Conservation (phyloP, 2,329 filamentous ascomycete genomes). For the Podosphaera xanthii region DNA sequence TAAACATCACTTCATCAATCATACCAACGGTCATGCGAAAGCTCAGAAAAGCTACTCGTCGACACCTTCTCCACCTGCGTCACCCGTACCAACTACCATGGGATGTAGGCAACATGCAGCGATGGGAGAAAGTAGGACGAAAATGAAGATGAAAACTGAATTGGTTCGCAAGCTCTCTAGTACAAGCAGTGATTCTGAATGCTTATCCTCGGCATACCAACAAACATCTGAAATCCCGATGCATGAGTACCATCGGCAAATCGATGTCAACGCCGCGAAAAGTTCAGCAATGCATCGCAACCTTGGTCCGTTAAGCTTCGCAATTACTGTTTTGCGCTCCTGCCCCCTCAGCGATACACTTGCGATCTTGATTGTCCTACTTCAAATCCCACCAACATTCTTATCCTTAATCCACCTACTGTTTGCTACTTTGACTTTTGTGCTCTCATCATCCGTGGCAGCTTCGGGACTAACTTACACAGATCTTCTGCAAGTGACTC, state of each 20-base stretch:
- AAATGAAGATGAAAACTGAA: conserved; percentile 18
- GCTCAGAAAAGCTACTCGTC: conserved; percentile 19
- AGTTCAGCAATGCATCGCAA: conserved; percentile 46
- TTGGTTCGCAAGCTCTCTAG: conserved; percentile 7
- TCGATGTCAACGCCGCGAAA: conserved; percentile 48
- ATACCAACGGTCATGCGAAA: conserved; percentile 27
- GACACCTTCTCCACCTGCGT: conserved; percentile 19
- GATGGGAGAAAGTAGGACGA: conserved; percentile 9
- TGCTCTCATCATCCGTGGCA: conserved; percentile 59
- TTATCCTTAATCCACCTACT: conserved; percentile 77
- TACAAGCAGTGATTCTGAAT: conserved; percentile 29
- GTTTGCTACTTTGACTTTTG: conserved; percentile 82
- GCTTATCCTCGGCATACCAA: conserved; percentile 25
- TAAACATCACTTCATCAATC: conserved; percentile 18
- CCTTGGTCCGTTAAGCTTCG: conserved; percentile 50
- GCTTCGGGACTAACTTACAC: conserved; percentile 50
- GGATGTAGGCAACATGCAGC: conserved; percentile 12
- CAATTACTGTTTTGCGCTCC: conserved; percentile 67
- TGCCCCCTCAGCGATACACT: conserved; percentile 88
- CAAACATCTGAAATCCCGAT: conserved; percentile 20
- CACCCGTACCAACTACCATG: conserved; percentile 18
- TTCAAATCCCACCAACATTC: conserved; percentile 74
- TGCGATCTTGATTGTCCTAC: conserved; percentile 84
- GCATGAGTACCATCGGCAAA: conserved; percentile 34
- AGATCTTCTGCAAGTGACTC: conserved; percentile 75